These are phyloP conservation scores for Xylaria acuta DNA, from an alignment of 495 filamentous ascomycete genomes.

Conservation along the genomic window DNA sequence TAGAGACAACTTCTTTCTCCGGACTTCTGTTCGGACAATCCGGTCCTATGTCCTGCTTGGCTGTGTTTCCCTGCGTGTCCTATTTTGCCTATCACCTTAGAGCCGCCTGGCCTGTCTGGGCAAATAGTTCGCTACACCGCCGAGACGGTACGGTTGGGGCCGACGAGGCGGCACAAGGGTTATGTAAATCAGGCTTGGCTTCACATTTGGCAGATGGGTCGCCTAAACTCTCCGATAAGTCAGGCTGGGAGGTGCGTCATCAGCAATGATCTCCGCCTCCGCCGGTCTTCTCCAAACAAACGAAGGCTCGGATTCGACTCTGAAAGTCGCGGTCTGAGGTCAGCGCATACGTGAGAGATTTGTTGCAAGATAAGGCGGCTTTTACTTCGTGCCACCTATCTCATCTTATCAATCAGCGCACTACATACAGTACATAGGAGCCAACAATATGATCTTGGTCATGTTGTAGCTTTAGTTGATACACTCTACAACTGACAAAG, in stretches of 20 bases:
- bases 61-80: constrained; percentile 6
- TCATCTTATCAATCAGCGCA: background rate
- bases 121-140: constrained; percentile 17
- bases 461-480: background rate
- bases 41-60: constrained; percentile 16
- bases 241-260: constrained; percentile 21
- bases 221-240: constrained; percentile 4
- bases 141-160: constrained; percentile 21
- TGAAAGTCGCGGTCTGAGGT: constrained; percentile 7
- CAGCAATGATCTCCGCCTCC: constrained; percentile 5
- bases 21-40: constrained; percentile 10
- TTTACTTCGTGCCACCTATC: background rate
- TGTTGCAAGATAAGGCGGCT: constrained; percentile 21
- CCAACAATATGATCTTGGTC: background rate
- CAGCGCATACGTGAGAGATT: constrained; percentile 13
- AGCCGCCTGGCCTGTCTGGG: constrained; percentile 8
- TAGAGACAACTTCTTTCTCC: constrained; percentile 9
- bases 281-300: constrained; percentile 20
- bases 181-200: constrained; percentile 25
- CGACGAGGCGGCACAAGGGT: constrained; percentile 23
- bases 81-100: constrained; percentile 16
- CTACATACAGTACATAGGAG: background rate
- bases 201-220: constrained; percentile 5
- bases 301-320: background rate
- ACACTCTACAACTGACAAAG: background rate